Evolutionary conservation across 148 eudicot genomes (phyloP), one percentile per base, ranked within the genome.

Genomic region (Rhododendron mucronatum): DNA sequence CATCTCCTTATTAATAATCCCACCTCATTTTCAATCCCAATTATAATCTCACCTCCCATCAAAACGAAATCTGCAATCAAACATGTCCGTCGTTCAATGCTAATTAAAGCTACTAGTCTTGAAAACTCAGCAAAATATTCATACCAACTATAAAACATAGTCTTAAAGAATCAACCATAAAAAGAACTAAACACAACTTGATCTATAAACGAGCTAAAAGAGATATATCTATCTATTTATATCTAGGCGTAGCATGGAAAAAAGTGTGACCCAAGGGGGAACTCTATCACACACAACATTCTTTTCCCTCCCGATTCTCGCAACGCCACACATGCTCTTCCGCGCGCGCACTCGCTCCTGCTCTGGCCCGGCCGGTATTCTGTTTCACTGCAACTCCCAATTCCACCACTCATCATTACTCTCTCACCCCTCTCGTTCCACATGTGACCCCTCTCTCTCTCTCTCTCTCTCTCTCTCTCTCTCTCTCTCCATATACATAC

Each of bases 321-420:
- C 67, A 55, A 20, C 3, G 18, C 83, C 73, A 82, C 41, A 21
- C 41, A 21, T 59, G 84, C 28, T 59, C 15, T 30, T 30, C 41
- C 83, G 12, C 83, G 83, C 82, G 35, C 83, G 67, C 83, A 14
- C 18, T 57, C 47, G 10, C 69, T 41, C 14, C 37, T 41, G 37
- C 53, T 82, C 77, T 83, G 89, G 45, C 45, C 57, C 5, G 20
- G 88, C 90, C 85, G 93, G 85, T 71, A 86, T 88, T 89, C 93
- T 76, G 91, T 92, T 89, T 81, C n/a, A 28, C 78, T 7, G 41
- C 35, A 23, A 33, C 7, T 26, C 48, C 80, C 28, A 28, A 30
- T 73, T 30, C 33, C 0, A 26, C 35, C 74, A 26, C 74, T 67
- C 35, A 26, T 21, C n/a, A 21, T 21, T 77, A 77, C 45, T 89